Base-by-base conservation (phyloP, 495 filamentous ascomycete genomes). In the Penicillium turbatum region DNA sequence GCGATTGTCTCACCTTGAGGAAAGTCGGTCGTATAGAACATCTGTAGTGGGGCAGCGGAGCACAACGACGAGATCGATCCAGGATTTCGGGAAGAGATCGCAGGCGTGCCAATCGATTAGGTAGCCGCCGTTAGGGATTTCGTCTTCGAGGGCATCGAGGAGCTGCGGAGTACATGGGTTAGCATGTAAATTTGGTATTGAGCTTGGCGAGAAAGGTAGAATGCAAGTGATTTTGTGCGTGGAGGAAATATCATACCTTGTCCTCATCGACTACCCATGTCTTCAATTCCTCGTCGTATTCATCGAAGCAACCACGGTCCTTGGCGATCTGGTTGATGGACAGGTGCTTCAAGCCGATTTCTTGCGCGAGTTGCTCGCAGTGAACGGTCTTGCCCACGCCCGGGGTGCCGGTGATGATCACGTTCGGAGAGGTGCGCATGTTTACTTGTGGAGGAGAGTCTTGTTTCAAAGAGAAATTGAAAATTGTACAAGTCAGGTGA, bases 81-180 rank as follows among this genome's bases (percentile, higher is more conserved):
- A 95, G 63, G 86, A 85, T 66, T 87, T 83, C 19, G 95, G 92
- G 66, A 99, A 97, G 29, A 97, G 73, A 64, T 99, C 95, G 72
- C 92, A 97, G 0, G 90, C 92, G 69, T 99, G 93, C 93, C 92
- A 99, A 71, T 99, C 95, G 58, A 99, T 88, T 63, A 99, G 82
- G 66, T 83, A 87, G 13, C 95, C 95, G 54, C 95, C 95, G 24
- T 80, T 68, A 56, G 85, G 80, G 47, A 88, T 79, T 51, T 90
- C 84, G 43, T 90, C 81, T 72, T 98, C 93, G 49, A 98, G 86
- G 13, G 86, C 80, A 66, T 97, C 93, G 30, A 98, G 77, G 13
- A 98, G 74, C 89, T 95, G 26, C 59, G 46, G 17, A 29, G 16
- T 37, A 31, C 12, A 42, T 48, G 44, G 51, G 47, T 63, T 50